A percentile compares a stretch with the other conserved stretches of the same genome.
These are phyloP conservation scores for Blastobotrys peoriensis DNA, from an alignment of 805 yeast species.

Conservation along the genomic window DNA sequence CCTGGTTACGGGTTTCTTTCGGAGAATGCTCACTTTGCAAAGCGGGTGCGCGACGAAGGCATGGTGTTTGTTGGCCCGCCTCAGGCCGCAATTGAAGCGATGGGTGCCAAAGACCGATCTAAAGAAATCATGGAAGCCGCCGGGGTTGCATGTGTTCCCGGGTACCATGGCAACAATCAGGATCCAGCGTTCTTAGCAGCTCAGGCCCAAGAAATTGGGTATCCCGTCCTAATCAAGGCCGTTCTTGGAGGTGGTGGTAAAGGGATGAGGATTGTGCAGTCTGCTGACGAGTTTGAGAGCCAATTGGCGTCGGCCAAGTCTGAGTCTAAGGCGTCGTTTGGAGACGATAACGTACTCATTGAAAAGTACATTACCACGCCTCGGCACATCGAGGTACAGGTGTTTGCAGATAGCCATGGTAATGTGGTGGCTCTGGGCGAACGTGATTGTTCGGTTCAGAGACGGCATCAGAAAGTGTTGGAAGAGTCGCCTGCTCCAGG, in stretches of 20 bases:
- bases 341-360: constrained; percentile 49
- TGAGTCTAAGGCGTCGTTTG: constrained; percentile 49
- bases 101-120: constrained; percentile 31
- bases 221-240: constrained; percentile 52
- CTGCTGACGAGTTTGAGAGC: constrained; percentile 41
- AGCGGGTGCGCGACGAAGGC: constrained; percentile 28
- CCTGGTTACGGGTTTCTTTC: constrained; percentile 55
- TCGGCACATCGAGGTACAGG: constrained; percentile 51
- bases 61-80: constrained; percentile 32
- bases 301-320: constrained; percentile 49
- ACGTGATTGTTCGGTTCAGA: constrained; percentile 51
- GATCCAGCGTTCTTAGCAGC: constrained; percentile 22
- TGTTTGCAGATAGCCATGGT: constrained; percentile 50
- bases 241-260: constrained; percentile 59
- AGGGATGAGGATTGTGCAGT: constrained; percentile 49
- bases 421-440: constrained; percentile 52
- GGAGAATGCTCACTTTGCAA: constrained; percentile 35
- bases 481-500: constrained; percentile 57
- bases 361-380: constrained; percentile 52
- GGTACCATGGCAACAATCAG: constrained; percentile 30
- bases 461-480: constrained; percentile 50
- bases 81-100: constrained; percentile 28
- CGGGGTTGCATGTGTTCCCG: constrained; percentile 31
- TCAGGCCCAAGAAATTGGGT: constrained; percentile 29
- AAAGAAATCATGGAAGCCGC: constrained; percentile 30